These are phyloP conservation scores for Cytidiella melzeri DNA, from an alignment of 768 basidiomycete species.

Conservation along the genomic window DNA sequence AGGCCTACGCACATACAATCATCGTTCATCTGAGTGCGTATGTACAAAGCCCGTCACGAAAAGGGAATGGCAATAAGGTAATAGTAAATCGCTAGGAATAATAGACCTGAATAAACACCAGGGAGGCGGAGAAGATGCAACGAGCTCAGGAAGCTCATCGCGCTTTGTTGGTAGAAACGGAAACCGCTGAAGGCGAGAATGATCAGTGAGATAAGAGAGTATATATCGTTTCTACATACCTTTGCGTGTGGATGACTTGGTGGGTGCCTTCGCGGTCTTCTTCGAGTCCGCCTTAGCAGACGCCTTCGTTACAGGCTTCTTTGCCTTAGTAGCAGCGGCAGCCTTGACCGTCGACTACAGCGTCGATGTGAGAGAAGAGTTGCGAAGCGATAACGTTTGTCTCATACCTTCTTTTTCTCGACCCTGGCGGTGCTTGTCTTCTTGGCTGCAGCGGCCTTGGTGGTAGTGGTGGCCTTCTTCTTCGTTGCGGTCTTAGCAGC, in stretches of 20 bases:
- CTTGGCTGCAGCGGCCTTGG: slow-evolving; percentile 19
- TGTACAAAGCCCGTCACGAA: not conserved
- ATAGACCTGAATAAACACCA: not conserved
- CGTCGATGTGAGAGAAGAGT: not conserved
- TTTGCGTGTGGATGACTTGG: not conserved
- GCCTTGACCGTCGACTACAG: slow-evolving; percentile 25
- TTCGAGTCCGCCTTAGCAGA: slow-evolving; percentile 21
- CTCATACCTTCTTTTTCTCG: slow-evolving; percentile 30
- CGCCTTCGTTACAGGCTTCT: slow-evolving; percentile 16
- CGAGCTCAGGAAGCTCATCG: not conserved
- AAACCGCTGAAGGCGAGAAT: not conserved
- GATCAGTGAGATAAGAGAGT: not conserved
- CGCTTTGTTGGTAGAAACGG: slow-evolving; percentile 8
- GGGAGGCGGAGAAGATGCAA: not conserved
- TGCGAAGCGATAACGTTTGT: not conserved
- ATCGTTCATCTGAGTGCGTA: not conserved
- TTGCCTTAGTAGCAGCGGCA: slow-evolving; percentile 22
- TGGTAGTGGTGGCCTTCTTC: slow-evolving; percentile 20
- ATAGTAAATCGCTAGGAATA: not conserved
- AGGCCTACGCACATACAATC: too few relatives aligned
- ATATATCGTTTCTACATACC: not conserved
- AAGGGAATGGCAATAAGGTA: slow-evolving; percentile 1
- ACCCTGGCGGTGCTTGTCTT: slow-evolving; percentile 28
- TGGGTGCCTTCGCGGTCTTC: not conserved
- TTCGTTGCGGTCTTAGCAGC: slow-evolving; percentile 24